A percentile compares a stretch with the other conserved stretches of the same genome.
phyloP scores from a whole-genome alignment of 495 filamentous ascomycete species.

The Copromyces sp. region DNA sequence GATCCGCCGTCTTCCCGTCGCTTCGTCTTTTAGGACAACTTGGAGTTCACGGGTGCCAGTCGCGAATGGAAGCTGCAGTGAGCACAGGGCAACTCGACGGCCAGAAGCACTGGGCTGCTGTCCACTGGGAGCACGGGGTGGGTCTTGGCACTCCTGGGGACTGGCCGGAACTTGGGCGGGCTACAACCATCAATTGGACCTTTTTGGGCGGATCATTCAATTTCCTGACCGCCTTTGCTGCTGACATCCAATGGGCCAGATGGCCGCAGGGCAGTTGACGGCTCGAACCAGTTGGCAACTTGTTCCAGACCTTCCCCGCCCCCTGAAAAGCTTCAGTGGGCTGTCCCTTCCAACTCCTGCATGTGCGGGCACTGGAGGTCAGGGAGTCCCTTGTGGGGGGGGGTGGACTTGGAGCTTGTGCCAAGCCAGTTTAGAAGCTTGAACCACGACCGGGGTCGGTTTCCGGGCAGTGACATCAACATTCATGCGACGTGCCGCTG shows the following conservation, averaged over 20 bases:
- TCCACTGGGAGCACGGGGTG: neutral
- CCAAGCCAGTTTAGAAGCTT: neutral
- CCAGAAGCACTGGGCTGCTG: neutral
- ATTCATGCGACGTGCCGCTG: neutral
- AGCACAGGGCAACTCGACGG: neutral
- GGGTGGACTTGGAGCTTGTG: neutral
- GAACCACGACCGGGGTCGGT: conserved; percentile 1
- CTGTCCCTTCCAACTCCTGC: neutral
- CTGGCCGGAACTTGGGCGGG: neutral
- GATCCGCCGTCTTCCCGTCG: neutral
- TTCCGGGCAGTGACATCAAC: conserved; percentile 21
- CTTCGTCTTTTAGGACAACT: neutral
- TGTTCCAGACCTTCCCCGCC: neutral
- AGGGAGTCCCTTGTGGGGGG: neutral
- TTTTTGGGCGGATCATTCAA: conserved; percentile 19
- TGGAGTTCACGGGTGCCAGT: neutral
- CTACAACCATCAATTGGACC: neutral
- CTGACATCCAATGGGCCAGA: neutral
- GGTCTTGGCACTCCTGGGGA: neutral
- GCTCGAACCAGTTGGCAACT: neutral
- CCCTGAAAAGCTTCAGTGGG: neutral
- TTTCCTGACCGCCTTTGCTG: conserved; percentile 6
- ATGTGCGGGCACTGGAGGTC: neutral
- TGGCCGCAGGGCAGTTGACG: neutral
- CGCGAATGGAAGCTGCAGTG: neutral